Evolutionary conservation across 306 rosid genomes (phyloP).

Genomic region (Glycine soja): DNA sequence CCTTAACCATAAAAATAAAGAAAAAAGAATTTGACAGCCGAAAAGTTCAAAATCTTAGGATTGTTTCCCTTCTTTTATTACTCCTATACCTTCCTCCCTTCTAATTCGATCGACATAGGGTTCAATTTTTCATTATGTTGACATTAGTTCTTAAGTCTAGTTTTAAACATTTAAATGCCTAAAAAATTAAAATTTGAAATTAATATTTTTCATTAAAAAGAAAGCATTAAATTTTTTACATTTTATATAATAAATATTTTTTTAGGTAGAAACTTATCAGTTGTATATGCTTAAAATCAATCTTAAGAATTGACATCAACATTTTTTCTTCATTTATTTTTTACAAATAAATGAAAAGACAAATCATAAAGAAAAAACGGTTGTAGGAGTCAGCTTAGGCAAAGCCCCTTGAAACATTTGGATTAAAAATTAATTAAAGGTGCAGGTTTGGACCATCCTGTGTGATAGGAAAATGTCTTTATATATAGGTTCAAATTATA

Average conservation of each 20-base stretch:
- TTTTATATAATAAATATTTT: not conserved
- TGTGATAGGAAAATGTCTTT: constrained; percentile 6
- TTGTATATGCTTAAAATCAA: not conserved
- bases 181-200: not conserved
- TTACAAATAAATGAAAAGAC: not conserved
- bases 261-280: not conserved
- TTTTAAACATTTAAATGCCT: not conserved
- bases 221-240: not conserved
- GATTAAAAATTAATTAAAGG: constrained; percentile 7
- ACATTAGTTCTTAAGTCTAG: not conserved
- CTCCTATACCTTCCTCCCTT: not conserved
- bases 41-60: not conserved
- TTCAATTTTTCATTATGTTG: not conserved
- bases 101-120: not conserved
- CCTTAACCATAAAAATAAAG: not conserved
- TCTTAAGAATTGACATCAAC: not conserved
- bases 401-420: constrained; percentile 24
- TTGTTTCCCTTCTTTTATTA: not conserved
- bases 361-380: not conserved
- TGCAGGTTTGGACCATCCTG: constrained; percentile 37
- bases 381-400: constrained; percentile 45
- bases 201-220: not conserved
- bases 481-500: not conserved
- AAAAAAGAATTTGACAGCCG: not conserved
- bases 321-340: not conserved